These are phyloP conservation scores for Ustilago shanxiensis DNA, from an alignment of 1,284 basidiomycete species.

Conservation along the genomic window DNA sequence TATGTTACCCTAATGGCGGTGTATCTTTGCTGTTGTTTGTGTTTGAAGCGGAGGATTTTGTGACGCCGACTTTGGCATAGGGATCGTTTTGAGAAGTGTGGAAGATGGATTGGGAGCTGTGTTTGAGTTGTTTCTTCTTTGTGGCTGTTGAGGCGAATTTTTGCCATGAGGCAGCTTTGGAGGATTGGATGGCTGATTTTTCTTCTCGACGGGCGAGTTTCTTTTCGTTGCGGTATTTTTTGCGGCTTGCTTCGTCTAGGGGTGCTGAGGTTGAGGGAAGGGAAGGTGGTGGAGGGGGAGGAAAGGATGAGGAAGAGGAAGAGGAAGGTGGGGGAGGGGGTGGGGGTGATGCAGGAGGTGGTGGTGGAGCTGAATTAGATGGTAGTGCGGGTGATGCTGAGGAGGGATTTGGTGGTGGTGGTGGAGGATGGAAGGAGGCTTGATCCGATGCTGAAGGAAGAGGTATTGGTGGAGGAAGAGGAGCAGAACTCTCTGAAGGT, in stretches of 20 bases:
- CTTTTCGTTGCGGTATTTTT: slow-evolving; percentile 92
- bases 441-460: not conserved
- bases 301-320: not conserved
- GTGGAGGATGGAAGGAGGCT: slow-evolving; percentile 70
- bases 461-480: slow-evolving; percentile 3
- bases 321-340: not conserved
- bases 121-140: slow-evolving; percentile 78
- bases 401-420: slow-evolving; percentile 72
- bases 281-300: no score
- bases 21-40: not conserved
- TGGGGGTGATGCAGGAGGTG: slow-evolving; percentile 2
- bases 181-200: slow-evolving; percentile 88
- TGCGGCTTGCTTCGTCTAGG: slow-evolving; percentile 31
- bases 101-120: slow-evolving; percentile 79
- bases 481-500: not conserved
- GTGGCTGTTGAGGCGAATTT: slow-evolving; percentile 84
- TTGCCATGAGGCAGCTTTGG: slow-evolving; percentile 93
- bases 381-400: slow-evolving; percentile 67
- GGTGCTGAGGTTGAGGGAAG: not conserved
- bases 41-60: slow-evolving; percentile 71
- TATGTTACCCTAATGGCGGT: not conserved
- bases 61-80: slow-evolving; percentile 76
- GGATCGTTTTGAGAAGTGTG: slow-evolving; percentile 93
- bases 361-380: slow-evolving; percentile 2
- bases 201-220: slow-evolving; percentile 86